A percentile compares a stretch with the other conserved stretches of the same genome.
Conservation (phyloP, 768 basidiomycete species). For the Leccinum rimulosum region DNA sequence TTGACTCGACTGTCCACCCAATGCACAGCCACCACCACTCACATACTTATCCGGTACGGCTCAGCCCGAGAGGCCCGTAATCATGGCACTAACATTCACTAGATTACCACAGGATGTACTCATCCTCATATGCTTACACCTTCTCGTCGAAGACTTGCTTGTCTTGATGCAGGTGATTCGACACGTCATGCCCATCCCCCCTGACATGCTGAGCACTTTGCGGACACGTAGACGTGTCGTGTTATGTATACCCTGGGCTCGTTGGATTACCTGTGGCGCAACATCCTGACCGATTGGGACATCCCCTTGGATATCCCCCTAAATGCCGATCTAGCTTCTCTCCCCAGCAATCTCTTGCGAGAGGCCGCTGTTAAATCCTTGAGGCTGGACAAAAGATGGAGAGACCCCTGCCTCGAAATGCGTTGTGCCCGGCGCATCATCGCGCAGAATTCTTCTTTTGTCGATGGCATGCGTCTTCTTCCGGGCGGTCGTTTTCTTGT, state of each 20-base stretch:
- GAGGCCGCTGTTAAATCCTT: conserved; percentile 41
- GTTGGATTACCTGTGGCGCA: conserved; percentile 58
- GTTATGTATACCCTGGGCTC: conserved; percentile 50
- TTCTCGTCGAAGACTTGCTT: conserved; percentile 43
- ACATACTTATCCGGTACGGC: not conserved
- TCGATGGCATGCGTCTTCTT: conserved; percentile 46
- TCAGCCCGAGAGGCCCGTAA: not conserved
- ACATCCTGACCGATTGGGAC: conserved; percentile 28
- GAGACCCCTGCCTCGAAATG: conserved; percentile 34
- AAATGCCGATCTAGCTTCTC: conserved; percentile 28
- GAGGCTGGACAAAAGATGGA: conserved; percentile 53
- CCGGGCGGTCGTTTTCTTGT: conserved; percentile 50
- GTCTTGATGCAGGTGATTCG: conserved; percentile 46
- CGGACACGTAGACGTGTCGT: conserved; percentile 57
- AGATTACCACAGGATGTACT: conserved; percentile 46
- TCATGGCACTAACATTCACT: conserved; percentile 23
- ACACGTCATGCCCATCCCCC: not conserved
- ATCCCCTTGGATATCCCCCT: conserved; percentile 43
- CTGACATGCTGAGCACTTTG: conserved; percentile 13
- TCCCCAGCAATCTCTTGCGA: conserved; percentile 43
- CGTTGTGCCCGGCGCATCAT: conserved; percentile 37
- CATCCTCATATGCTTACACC: conserved; percentile 33
- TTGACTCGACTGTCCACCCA: conserved; percentile 16
- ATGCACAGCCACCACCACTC: not conserved
- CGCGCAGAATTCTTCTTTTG: conserved; percentile 34